A percentile compares a stretch with the other conserved stretches of the same genome.
Evolutionary conservation across 2,329 filamentous ascomycete genomes (phyloP).

Genomic region (Pestalotiopsis sp.): DNA sequence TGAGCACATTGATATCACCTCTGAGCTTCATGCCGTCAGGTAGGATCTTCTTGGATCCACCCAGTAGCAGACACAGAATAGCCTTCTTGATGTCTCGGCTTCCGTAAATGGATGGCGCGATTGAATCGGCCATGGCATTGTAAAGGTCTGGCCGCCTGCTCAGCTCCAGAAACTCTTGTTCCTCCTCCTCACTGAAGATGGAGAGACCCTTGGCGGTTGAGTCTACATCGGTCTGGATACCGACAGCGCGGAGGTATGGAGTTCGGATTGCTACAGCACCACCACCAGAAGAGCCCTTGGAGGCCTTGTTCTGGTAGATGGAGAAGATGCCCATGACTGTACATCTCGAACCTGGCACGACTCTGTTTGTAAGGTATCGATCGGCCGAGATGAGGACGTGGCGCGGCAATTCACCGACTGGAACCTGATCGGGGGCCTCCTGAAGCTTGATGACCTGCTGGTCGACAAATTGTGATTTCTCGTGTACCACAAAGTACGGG

Average conservation of each 20-base stretch:
- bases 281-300: conserved; percentile 68
- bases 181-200: conserved; percentile 90
- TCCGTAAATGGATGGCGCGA: conserved; percentile 96
- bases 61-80: conserved; percentile 89
- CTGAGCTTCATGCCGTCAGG: conserved; percentile 97
- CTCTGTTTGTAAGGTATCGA: conserved; percentile 90
- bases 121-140: conserved; percentile 84
- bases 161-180: conserved; percentile 93
- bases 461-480: conserved; percentile 92
- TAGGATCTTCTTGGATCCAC: conserved; percentile 95
- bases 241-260: conserved; percentile 90
- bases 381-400: conserved; percentile 98
- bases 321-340: conserved; percentile 97
- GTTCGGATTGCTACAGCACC: conserved; percentile 93
- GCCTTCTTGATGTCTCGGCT: conserved; percentile 97
- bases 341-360: conserved; percentile 92
- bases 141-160: conserved; percentile 93
- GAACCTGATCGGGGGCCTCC: conserved; percentile 95
- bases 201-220: conserved; percentile 84
- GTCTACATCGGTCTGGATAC: conserved; percentile 88
- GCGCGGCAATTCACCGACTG: conserved; percentile 90
- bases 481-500: conserved; percentile 94
- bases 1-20: conserved; percentile 96
- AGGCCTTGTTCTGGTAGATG: conserved; percentile 92
- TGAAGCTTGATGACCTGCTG: conserved; percentile 98